phyloP scores from a whole-genome alignment of 352 stramenopile genomes.

The Globisporangium cylindrosporum region DNA sequence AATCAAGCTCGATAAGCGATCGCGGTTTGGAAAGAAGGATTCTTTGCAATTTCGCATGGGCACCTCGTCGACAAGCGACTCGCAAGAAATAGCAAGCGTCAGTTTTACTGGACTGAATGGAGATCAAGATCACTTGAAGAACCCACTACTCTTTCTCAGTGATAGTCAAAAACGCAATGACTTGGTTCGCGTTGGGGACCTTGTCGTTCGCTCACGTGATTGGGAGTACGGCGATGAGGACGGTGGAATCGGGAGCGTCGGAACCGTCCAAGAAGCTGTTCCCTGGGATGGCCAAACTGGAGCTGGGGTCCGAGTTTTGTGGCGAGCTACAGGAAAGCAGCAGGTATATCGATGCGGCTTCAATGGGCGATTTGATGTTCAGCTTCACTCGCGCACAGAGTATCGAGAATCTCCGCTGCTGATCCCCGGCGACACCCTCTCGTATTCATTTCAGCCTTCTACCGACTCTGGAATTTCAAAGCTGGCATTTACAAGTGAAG shows the following conservation, averaged over 20 bases:
- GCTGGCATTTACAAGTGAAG: conserved; percentile 10
- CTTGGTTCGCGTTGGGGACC: conserved; percentile 40
- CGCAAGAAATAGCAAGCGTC: not conserved
- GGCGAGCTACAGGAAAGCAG: conserved; percentile 34
- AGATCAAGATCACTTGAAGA: conserved; percentile 21
- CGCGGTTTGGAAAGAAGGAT: conserved; percentile 35
- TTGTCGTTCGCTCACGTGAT: conserved; percentile 56
- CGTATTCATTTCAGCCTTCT: conserved; percentile 28
- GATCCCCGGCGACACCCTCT: conserved; percentile 38
- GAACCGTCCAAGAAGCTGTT: conserved; percentile 52
- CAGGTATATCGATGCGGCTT: conserved; percentile 65
- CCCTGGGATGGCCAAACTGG: conserved; percentile 45
- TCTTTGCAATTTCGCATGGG: conserved; percentile 24
- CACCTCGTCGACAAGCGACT: not conserved
- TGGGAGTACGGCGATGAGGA: conserved; percentile 80
- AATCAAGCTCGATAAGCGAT: conserved; percentile 63
- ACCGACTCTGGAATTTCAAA: conserved; percentile 4
- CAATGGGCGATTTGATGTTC: conserved; percentile 59
- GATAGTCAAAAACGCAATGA: conserved; percentile 28
- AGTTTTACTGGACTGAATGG: conserved; percentile 36
- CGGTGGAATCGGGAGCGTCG: conserved; percentile 52
- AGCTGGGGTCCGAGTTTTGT: conserved; percentile 57
- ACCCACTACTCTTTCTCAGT: conserved; percentile 38
- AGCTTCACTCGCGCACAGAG: conserved; percentile 22
- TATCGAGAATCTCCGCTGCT: conserved; percentile 35